These are phyloP conservation scores for Fusarium newnesense DNA, from an alignment of 2,329 filamentous ascomycete genomes.

Conservation along the genomic window DNA sequence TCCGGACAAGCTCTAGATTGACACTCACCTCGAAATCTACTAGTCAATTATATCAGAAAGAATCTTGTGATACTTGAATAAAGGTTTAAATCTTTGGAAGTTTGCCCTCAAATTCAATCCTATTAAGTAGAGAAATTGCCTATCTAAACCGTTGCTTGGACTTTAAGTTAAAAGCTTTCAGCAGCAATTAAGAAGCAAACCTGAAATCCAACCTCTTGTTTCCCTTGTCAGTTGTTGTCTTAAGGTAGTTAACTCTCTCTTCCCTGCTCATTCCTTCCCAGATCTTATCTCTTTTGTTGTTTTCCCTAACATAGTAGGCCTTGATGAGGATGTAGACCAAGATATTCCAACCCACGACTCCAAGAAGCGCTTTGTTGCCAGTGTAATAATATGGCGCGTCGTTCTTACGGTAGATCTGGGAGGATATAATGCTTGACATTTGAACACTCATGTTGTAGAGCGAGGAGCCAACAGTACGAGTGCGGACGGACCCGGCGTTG, in stretches of 20 bases:
- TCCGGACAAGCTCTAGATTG: neutral
- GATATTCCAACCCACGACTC: neutral
- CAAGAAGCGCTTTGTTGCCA: neutral
- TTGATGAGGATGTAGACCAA: neutral
- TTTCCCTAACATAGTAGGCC: neutral
- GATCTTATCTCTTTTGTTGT: neutral
- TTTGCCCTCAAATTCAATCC: too few species aligned
- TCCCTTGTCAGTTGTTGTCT: neutral
- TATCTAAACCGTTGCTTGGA: neutral
- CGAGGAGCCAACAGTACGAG: neutral
- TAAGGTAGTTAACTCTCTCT: neutral
- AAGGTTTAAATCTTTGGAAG: too few species aligned
- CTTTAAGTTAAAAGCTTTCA: fast-evolving
- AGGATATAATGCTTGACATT: neutral
- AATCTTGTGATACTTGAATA: too few species aligned
- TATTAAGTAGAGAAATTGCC: too few species aligned
- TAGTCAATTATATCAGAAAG: neutral
- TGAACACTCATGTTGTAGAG: neutral
- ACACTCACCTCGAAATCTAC: neutral
- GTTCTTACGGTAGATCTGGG: neutral
- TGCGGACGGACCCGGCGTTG: neutral
- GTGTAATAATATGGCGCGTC: neutral
- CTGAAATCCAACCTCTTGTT: neutral
- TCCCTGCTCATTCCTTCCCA: neutral
- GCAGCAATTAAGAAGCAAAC: neutral